These are phyloP conservation scores for Takashimella koratensis DNA, from an alignment of 1,284 basidiomycete genomes.

Conservation along the genomic window DNA sequence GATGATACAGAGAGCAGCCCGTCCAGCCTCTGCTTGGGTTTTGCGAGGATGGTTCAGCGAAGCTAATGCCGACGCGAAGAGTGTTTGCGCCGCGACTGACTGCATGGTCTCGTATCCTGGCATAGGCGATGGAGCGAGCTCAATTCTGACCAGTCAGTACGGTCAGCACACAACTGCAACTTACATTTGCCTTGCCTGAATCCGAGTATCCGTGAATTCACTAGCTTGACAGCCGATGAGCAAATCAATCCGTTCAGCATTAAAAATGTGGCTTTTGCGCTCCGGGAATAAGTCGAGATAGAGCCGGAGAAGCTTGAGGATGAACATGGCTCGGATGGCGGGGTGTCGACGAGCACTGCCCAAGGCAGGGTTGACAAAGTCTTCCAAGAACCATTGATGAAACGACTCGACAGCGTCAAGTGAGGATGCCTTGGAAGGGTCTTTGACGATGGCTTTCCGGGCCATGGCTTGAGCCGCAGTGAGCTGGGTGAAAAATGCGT, in stretches of 20 bases:
- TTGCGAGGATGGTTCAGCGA: slow-evolving; percentile 41
- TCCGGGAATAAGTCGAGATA: slow-evolving; percentile 36
- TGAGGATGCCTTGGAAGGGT: slow-evolving; percentile 1
- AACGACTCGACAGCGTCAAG: slow-evolving; percentile 7
- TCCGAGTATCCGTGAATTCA: slow-evolving; percentile 43
- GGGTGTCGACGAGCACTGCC: slow-evolving; percentile 25
- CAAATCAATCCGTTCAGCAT: slow-evolving; percentile 27
- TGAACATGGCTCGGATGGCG: slow-evolving; percentile 28
- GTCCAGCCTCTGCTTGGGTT: slow-evolving; percentile 47
- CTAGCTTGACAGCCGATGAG: slow-evolving; percentile 44
- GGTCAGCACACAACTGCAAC: too few relatives aligned
- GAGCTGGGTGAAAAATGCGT: slow-evolving; percentile 30
- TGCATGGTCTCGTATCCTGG: slow-evolving; percentile 32
- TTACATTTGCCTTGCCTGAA: slow-evolving; percentile 38
- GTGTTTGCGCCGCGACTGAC: slow-evolving; percentile 8
- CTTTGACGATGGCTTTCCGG: not conserved
- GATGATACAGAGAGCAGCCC: slow-evolving; percentile 36
- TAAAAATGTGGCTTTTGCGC: slow-evolving; percentile 19
- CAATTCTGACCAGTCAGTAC: slow-evolving; percentile 22
- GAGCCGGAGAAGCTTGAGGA: slow-evolving; percentile 21
- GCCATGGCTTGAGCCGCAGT: not conserved
- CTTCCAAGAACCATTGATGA: slow-evolving; percentile 27
- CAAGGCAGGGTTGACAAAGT: slow-evolving; percentile 26
- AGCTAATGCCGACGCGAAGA: slow-evolving; percentile 25
- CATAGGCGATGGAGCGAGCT: slow-evolving; percentile 30